Percentiles rank a stretch among this genome's conserved stretches.
Evolutionary conservation across 805 yeast species (phyloP).

Genomic region (Barnettozyma populi): DNA sequence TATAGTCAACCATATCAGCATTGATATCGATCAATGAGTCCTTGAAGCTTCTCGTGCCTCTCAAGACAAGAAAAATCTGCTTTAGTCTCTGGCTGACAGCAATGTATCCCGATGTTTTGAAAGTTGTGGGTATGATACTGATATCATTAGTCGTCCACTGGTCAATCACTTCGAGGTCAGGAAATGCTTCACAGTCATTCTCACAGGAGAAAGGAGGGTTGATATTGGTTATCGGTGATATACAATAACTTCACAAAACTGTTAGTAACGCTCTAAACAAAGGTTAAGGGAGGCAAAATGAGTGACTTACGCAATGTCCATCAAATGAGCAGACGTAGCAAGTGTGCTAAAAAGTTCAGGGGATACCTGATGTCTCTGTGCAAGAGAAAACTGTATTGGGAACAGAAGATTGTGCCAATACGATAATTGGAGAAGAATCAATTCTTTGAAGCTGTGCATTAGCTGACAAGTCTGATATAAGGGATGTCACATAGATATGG

Average conservation of each 20-base stretch:
- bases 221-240: conserved; percentile 19
- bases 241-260: conserved; percentile 15
- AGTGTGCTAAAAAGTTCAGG: conserved; percentile 13
- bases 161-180: conserved; percentile 17
- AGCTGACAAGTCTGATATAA: background rate
- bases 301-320: conserved; percentile 21
- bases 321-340: conserved; percentile 16
- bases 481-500: background rate
- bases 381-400: background rate
- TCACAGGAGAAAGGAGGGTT: conserved; percentile 22
- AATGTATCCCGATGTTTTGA: conserved; percentile 24
- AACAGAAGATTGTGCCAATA: background rate
- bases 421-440: background rate
- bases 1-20: conserved; percentile 21
- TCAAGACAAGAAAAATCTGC: conserved; percentile 12
- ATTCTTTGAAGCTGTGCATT: background rate
- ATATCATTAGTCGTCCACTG: conserved; percentile 24
- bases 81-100: conserved; percentile 14
- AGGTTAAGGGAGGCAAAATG: too few species aligned
- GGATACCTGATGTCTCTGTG: conserved; percentile 6
- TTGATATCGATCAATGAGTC: conserved; percentile 23
- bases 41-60: conserved; percentile 26
- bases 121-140: conserved; percentile 6
- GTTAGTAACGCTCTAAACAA: background rate
- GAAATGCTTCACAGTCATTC: conserved; percentile 20